Evolutionary conservation across 345 rosid species (phyloP).

Genomic region (Aegle marmelos): DNA sequence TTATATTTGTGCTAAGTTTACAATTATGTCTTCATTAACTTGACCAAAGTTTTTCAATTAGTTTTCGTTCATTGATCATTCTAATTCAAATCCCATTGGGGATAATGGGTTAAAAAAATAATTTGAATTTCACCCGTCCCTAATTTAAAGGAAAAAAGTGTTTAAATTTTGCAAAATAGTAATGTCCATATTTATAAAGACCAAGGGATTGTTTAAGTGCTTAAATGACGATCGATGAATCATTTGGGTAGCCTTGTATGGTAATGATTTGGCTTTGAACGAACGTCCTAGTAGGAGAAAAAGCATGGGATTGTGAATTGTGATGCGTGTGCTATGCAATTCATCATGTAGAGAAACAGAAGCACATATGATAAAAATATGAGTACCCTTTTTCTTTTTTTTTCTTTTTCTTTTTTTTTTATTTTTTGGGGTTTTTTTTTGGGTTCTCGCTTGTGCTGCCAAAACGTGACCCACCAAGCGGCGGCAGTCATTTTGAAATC

Average conservation of each 20-base stretch:
- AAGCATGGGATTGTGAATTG: neutral
- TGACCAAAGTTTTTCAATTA: too few relatives aligned
- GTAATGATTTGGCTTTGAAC: neutral
- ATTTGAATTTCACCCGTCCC: too few relatives aligned
- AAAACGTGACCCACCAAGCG: slow-evolving; percentile 5
- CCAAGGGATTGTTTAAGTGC: too few relatives aligned
- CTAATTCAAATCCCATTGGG: too few relatives aligned
- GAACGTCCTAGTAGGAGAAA: neutral
- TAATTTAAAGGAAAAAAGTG: too few relatives aligned
- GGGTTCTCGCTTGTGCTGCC: neutral
- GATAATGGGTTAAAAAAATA: too few relatives aligned
- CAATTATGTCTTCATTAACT: too few relatives aligned
- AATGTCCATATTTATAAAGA: too few relatives aligned
- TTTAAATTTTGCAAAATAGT: too few relatives aligned
- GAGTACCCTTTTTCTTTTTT: neutral
- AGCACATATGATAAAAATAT: neutral
- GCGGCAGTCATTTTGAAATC: neutral
- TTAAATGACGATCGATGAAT: neutral
- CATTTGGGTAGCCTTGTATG: neutral
- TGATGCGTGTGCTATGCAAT: neutral
- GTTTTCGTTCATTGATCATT: too few relatives aligned
- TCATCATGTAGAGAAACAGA: neutral
- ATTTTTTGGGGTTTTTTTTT: too few relatives aligned
- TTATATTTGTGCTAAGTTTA: too few relatives aligned
- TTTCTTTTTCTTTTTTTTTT: neutral